Evolutionary conservation across 768 basidiomycete species (phyloP).

Genomic region (Clitopilus passeckerianus): DNA sequence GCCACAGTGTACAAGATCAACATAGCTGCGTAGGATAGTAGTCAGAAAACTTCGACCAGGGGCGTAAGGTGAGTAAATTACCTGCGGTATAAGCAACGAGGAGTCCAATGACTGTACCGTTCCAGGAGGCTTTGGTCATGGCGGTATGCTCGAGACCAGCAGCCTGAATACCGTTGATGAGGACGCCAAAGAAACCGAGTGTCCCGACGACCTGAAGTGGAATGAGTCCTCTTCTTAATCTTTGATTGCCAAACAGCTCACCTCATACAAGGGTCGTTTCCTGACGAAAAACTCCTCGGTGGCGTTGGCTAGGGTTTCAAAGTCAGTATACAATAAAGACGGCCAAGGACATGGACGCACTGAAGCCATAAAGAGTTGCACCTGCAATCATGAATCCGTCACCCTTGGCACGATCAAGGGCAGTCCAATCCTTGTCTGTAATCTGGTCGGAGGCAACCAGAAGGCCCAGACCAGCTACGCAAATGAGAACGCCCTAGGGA

Average conservation of each 20-base stretch:
- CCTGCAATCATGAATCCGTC: conserved; percentile 86
- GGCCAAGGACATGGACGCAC: conserved; percentile 36
- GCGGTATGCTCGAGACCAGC: conserved; percentile 65
- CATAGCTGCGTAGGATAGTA: conserved; percentile 50
- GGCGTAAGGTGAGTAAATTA: conserved; percentile 10
- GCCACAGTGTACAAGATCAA: conserved; percentile 81
- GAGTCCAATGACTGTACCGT: conserved; percentile 46
- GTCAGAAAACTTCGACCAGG: not conserved
- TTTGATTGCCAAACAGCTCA: conserved; percentile 7
- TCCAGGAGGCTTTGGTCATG: conserved; percentile 70
- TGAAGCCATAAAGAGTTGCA: conserved; percentile 82
- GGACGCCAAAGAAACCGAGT: conserved; percentile 78
- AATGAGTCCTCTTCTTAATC: not conserved
- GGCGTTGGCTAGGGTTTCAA: conserved; percentile 58
- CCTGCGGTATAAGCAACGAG: conserved; percentile 34
- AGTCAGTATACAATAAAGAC: not conserved
- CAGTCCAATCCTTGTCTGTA: conserved; percentile 70
- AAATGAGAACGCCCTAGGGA: conserved; percentile 64
- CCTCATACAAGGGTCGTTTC: conserved; percentile 75
- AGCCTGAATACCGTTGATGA: conserved; percentile 78
- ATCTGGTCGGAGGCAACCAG: conserved; percentile 77
- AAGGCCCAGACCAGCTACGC: conserved; percentile 70
- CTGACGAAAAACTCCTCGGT: conserved; percentile 88
- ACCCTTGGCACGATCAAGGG: conserved; percentile 65
- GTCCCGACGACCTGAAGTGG: conserved; percentile 66